Evolutionary conservation across 257 asterid genomes (phyloP), one percentile per base, ranked within the genome.

Genomic region (Solanum bulbocastanum): DNA sequence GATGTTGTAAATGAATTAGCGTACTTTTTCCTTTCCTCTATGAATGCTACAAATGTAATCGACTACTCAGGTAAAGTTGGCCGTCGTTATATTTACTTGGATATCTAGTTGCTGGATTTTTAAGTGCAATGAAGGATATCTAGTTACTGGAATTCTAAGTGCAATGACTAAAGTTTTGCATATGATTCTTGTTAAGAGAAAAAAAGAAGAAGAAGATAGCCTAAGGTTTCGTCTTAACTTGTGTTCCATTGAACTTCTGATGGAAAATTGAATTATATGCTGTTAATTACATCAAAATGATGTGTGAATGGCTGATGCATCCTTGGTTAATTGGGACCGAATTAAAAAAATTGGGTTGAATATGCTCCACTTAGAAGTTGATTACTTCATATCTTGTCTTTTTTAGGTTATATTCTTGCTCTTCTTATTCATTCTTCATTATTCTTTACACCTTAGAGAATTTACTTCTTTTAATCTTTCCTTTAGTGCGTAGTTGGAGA

Each of bases 401-500:
- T 35, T n/a, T 30, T 85, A 85, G 78, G 60, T 66, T 37, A 62
- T 58, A 14, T 84, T 13, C 56, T 11, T 84, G 76, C 10, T 36
- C 13, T 39, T 36, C 13, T 66, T 85, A n/a, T 37, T 66, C 37
- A 25, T 9, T 40, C 56, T 36, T 40, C 30, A 58, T 25, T 37
- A 37, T 68, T 27, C 20, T 42, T 10, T 42, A 18, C 4, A 68
- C 32, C 14, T 16, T 85, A 3, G 35, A n/a, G 15, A 37, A 84
- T 39, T 65, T 37, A 71, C 36, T 65, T 62, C 11, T 62, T 13
- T 62, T 32, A 36, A 58, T 33, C 23, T 60, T 84, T 52, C 18
- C 6, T 81, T 78, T 32, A 91, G 92, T 91, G 92, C 4, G 79
- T 62, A 68, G 94, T 93, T 46, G 92, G 92, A 5, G 88, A 86